Evolutionary conservation across 768 basidiomycete genomes (phyloP), one percentile per base, ranked within the genome.

Genomic region (Leccinum barrowsii): DNA sequence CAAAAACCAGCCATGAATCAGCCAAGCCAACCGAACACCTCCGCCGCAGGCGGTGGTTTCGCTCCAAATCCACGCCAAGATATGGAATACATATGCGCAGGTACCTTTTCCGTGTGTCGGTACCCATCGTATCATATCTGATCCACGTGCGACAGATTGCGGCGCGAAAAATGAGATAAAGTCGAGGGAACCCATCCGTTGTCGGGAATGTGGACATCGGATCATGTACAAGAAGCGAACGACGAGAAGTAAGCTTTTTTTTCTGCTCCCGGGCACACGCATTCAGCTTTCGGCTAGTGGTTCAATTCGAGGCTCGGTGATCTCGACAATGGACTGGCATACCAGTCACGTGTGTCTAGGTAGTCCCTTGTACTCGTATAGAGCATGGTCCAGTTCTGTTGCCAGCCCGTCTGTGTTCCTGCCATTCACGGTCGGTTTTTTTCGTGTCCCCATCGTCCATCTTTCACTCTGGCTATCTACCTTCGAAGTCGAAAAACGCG

Each of bases 201-300:
- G 96, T 76, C 82, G 90, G 64, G 94, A 98, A 70, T 98, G 96
- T 68, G 96, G 96, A 3, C 96, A 98, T 74, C 86, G 96, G 54
- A 96, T 98, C 72, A 94, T 98, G 92, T 98, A 97, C 76, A 98
- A 98, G 77, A 97, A 95, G 74, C 79, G 96, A 67, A 96, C 94
- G 22, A 91, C 83, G 69, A 80, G 93, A 80, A 95, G 96, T 98
- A 66, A 71, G 94, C 78, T 19, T 54, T 5, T 7, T 7, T 19
- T 24, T 15, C 17, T 19, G n/a, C 21, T 15, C 44, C 2, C 28
- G 5, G 34, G 13, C 21, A 11, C 53, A 34, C 22, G 26, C 46
- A 42, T 50, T 61, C 56, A 65, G 5, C 19, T 8, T 49, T 26
- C 19, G 4, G 7, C n/a, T 53, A 73, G 73, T 74, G 71, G 73